These are phyloP conservation scores for Triticum timopheevii DNA, from an alignment of 176 grass and related monocot species.

Conservation along the genomic window DNA sequence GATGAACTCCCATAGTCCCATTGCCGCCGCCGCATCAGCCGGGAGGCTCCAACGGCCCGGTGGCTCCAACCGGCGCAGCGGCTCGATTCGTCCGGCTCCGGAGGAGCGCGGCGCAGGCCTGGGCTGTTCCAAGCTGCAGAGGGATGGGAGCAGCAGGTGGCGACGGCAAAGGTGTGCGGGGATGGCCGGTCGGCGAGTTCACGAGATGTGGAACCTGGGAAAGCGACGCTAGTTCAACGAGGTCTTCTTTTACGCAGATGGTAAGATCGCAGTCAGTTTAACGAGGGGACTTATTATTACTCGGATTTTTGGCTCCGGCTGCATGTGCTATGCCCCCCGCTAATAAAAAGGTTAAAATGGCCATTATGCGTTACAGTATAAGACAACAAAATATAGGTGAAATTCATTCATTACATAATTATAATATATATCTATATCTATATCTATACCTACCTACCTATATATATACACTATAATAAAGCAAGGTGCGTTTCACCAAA, in stretches of 20 bases:
- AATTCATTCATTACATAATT: too few relatives aligned
- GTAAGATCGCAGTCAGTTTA: background rate
- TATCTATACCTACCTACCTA: too few relatives aligned
- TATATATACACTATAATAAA: too few relatives aligned
- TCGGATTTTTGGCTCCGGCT: too few relatives aligned
- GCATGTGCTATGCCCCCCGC: too few relatives aligned
- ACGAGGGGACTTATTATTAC: background rate
- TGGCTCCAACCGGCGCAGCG: background rate
- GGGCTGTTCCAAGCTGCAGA: background rate
- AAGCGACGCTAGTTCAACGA: too few relatives aligned
- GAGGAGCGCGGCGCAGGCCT: background rate
- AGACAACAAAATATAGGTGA: too few relatives aligned
- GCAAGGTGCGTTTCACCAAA: too few relatives aligned
- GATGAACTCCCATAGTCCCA: slow-evolving; percentile 81
- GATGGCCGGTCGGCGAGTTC: background rate
- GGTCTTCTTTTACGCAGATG: background rate
- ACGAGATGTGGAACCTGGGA: background rate
- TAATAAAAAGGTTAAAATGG: too few relatives aligned
- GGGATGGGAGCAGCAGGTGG: background rate
- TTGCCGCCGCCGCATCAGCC: slow-evolving; percentile 56
- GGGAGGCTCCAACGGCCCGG: background rate
- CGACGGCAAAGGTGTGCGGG: background rate
- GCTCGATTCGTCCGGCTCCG: slow-evolving; percentile 19
- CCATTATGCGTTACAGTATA: too few relatives aligned
- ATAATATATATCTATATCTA: too few relatives aligned